These are phyloP conservation scores for Ceratocystis cubensis DNA, from an alignment of 2,329 filamentous ascomycete genomes.

Conservation along the genomic window DNA sequence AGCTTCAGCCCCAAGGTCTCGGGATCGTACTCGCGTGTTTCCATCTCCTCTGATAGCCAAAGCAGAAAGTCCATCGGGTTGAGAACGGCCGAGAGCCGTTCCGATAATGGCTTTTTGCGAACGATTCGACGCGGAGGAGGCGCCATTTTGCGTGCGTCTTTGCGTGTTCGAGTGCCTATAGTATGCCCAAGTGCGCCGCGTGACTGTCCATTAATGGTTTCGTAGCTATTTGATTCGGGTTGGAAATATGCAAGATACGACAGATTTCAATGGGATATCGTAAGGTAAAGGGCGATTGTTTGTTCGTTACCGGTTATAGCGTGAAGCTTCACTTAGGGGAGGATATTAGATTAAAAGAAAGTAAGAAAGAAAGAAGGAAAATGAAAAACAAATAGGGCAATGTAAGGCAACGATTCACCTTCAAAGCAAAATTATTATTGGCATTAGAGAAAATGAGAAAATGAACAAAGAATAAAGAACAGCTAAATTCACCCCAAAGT, in stretches of 20 bases:
- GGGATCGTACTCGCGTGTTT: conserved; percentile 83
- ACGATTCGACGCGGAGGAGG: conserved; percentile 54
- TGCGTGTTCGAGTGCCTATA: neutral
- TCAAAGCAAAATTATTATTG: no score
- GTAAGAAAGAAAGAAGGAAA: neutral
- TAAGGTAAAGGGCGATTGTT: no score
- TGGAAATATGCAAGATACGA: no score
- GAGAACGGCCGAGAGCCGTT: conserved; percentile 68
- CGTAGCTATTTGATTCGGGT: no score
- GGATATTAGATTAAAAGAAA: conserved; percentile 1
- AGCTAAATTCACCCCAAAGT: neutral
- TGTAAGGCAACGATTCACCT: neutral
- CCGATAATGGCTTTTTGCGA: conserved; percentile 61
- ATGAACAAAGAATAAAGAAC: neutral
- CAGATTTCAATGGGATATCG: no score
- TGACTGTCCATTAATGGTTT: no score
- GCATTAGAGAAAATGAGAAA: no score
- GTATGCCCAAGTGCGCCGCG: no score
- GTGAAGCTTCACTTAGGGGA: neutral
- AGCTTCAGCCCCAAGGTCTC: conserved; percentile 63
- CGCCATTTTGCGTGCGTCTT: conserved; percentile 8
- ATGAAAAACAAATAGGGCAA: neutral
- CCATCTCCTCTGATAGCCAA: conserved; percentile 84
- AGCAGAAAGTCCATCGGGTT: conserved; percentile 84
- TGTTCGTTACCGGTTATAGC: no score